These are phyloP conservation scores for Polychaeton citri DNA, from an alignment of 2,329 filamentous ascomycete genomes.

Conservation along the genomic window DNA sequence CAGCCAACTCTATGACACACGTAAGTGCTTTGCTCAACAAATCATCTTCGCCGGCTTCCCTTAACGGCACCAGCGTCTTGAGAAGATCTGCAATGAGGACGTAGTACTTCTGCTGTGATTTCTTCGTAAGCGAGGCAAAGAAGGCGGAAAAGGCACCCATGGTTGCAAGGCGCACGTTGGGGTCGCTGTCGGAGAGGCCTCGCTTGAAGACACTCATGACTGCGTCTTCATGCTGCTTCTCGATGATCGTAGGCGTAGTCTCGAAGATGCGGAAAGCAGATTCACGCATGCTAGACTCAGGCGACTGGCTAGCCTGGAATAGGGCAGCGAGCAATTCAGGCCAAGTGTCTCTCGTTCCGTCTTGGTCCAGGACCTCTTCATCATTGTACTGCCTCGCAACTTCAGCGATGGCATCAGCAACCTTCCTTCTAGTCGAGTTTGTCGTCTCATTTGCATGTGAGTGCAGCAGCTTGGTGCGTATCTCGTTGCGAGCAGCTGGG, in stretches of 20 bases:
- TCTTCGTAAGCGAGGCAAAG: conserved; percentile 82
- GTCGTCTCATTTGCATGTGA: conserved; percentile 60
- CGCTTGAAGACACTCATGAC: conserved; percentile 78
- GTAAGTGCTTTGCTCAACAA: conserved; percentile 81
- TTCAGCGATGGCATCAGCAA: conserved; percentile 94
- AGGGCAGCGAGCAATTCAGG: conserved; percentile 74
- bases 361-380: conserved; percentile 30
- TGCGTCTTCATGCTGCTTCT: conserved; percentile 87
- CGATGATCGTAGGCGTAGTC: conserved; percentile 87
- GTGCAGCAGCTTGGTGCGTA: conserved; percentile 73
- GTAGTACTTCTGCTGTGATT: conserved; percentile 78
- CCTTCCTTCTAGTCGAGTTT: conserved; percentile 74
- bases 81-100: conserved; percentile 77
- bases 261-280: conserved; percentile 91
- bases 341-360: conserved; percentile 50
- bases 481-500: conserved; percentile 59
- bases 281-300: conserved; percentile 72
- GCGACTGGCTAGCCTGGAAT: conserved; percentile 81
- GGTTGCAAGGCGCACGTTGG: conserved; percentile 77
- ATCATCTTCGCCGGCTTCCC: conserved; percentile 80
- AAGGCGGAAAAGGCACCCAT: conserved; percentile 97
- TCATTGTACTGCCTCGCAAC: conserved; percentile 90
- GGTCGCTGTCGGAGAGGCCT: conserved; percentile 80
- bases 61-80: conserved; percentile 87
- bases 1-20: conserved; percentile 85